phyloP scores from a whole-genome alignment of 768 basidiomycete species.

The Auriscalpium microsporum region DNA sequence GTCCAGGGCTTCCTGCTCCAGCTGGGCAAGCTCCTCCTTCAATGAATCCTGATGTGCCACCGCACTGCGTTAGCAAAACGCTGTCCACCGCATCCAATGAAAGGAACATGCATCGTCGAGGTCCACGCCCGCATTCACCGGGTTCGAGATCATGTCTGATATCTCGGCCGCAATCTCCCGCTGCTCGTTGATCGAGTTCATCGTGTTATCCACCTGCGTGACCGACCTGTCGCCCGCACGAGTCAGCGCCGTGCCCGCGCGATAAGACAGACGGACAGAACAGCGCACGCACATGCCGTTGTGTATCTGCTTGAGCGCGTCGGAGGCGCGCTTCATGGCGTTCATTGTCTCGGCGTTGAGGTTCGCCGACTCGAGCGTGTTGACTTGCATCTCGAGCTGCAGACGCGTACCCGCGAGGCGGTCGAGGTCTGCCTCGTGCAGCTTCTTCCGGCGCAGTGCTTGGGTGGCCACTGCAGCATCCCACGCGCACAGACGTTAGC shows the following conservation, averaged over 20 bases:
- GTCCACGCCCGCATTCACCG: conserved; percentile 43
- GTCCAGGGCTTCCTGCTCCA: conserved; percentile 86
- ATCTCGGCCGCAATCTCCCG: conserved; percentile 91
- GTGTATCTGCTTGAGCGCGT: conserved; percentile 85
- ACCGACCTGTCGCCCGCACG: conserved; percentile 46
- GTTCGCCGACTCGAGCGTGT: conserved; percentile 95
- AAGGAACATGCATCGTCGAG: conserved; percentile 59
- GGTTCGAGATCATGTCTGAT: conserved; percentile 77
- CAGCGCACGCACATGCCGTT: conserved; percentile 65
- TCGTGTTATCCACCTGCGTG: conserved; percentile 83
- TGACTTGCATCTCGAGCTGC: conserved; percentile 94
- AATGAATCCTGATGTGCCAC: conserved; percentile 55
- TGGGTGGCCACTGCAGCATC: conserved; percentile 63
- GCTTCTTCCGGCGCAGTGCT: conserved; percentile 91
- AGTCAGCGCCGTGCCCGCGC: not conserved
- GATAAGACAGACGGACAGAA: not conserved
- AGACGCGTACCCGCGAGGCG: conserved; percentile 75
- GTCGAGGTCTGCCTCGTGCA: conserved; percentile 79
- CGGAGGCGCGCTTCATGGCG: conserved; percentile 93
- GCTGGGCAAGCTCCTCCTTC: conserved; percentile 67
- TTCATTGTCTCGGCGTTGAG: conserved; percentile 96
- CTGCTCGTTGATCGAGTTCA: conserved; percentile 83
- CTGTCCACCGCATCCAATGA: not conserved
- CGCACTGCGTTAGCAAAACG: too few relatives aligned
- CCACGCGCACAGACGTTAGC: not conserved